These are phyloP conservation scores for Chlamydomonas sphaeroides DNA, from an alignment of 139 green algal genomes.

Conservation along the genomic window DNA sequence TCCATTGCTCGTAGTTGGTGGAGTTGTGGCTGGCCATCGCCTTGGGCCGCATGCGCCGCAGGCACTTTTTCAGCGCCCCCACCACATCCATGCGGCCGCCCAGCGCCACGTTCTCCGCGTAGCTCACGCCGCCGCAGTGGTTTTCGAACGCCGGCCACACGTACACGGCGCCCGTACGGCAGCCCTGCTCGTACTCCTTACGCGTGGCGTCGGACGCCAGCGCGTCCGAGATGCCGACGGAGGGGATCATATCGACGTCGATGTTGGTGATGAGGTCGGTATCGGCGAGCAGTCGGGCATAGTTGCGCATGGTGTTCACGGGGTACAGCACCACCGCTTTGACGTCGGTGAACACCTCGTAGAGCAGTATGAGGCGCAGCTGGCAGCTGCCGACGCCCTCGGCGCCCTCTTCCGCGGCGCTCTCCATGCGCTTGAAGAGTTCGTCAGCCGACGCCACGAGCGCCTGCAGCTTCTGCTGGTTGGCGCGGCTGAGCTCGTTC, in stretches of 20 bases:
- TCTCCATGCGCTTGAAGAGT: neutral
- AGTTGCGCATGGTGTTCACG: slow-evolving; percentile 49
- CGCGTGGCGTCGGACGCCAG: neutral
- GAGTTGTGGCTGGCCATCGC: slow-evolving; percentile 31
- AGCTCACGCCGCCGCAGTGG: neutral
- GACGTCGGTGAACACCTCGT: slow-evolving; percentile 37
- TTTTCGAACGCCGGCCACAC: slow-evolving; percentile 34
- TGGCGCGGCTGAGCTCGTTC: neutral
- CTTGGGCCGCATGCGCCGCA: slow-evolving; percentile 22
- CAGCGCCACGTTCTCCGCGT: neutral
- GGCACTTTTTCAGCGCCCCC: slow-evolving; percentile 9
- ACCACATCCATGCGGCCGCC: neutral
- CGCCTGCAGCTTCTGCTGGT: slow-evolving; percentile 12
- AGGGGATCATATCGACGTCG: slow-evolving; percentile 61
- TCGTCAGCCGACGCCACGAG: slow-evolving; percentile 11
- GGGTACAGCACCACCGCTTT: slow-evolving; percentile 22
- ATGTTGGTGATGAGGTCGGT: slow-evolving; percentile 59
- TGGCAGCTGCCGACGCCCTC: slow-evolving; percentile 6
- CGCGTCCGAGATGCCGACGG: neutral
- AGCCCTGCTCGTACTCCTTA: neutral
- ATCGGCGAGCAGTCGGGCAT: slow-evolving; percentile 49
- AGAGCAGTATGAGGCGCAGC: slow-evolving; percentile 41
- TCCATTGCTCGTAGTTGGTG: slow-evolving; percentile 5
- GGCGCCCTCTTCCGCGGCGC: neutral
- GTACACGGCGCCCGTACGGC: neutral